Conservation (phyloP, 1,139 yeast species). For the Yamadazyma oceani region DNA sequence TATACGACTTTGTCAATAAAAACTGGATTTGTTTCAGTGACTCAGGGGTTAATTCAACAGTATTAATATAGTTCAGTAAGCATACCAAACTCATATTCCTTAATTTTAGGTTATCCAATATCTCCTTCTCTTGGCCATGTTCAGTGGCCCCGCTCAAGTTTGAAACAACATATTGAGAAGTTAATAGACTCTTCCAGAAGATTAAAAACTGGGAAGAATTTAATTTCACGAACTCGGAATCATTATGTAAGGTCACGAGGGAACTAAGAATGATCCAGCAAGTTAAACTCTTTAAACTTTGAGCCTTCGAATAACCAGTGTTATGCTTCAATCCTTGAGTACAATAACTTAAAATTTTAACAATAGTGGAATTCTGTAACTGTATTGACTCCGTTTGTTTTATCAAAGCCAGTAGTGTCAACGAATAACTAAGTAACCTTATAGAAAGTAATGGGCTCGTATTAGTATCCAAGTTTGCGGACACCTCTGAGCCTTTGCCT, state of each 20-base stretch:
- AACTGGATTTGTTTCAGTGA: slow-evolving; percentile 44
- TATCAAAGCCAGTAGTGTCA: slow-evolving; percentile 39
- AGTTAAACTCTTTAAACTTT: slow-evolving; percentile 27
- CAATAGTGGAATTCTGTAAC: slow-evolving; percentile 43
- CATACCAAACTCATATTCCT: slow-evolving; percentile 44
- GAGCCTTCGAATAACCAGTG: slow-evolving; percentile 17
- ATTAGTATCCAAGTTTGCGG: slow-evolving; percentile 23
- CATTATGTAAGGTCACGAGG: slow-evolving; percentile 66
- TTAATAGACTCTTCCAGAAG: slow-evolving; percentile 81
- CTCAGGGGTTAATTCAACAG: slow-evolving; percentile 44
- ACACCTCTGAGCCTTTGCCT: slow-evolving; percentile 16
- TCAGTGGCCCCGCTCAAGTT: slow-evolving; percentile 24
- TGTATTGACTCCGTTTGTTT: slow-evolving; percentile 38
- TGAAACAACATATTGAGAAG: slow-evolving; percentile 46
- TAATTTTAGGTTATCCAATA: slow-evolving; percentile 38
- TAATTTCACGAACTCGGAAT: slow-evolving; percentile 58
- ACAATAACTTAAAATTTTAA: slow-evolving; percentile 46
- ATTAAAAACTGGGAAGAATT: slow-evolving; percentile 74
- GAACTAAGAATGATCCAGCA: slow-evolving; percentile 81
- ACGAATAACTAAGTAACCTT: slow-evolving; percentile 34
- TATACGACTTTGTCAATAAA: slow-evolving; percentile 42
- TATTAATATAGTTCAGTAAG: slow-evolving; percentile 39
- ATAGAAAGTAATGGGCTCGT: slow-evolving; percentile 23
- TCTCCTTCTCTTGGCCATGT: slow-evolving; percentile 29
- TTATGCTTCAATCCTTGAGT: slow-evolving; percentile 49